These are phyloP conservation scores for Boletus fagicola DNA, from an alignment of 768 basidiomycete species.

Conservation along the genomic window DNA sequence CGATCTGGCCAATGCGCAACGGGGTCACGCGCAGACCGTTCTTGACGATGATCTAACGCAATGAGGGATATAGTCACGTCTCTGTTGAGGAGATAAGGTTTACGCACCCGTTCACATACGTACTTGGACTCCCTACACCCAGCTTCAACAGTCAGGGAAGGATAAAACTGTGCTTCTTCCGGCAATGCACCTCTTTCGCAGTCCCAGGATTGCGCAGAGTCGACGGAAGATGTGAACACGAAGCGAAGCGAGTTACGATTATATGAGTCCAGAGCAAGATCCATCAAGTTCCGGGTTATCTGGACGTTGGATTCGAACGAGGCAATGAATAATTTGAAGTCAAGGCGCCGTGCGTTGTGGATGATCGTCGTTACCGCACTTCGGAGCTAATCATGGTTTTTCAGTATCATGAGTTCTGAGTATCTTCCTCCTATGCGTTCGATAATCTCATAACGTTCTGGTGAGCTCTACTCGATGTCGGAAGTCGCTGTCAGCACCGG, in stretches of 20 bases:
- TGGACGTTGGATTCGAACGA: slow-evolving; percentile 40
- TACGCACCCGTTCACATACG: slow-evolving; percentile 34
- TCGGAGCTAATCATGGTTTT: too few relatives aligned
- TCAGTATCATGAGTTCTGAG: slow-evolving; percentile 39
- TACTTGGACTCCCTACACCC: slow-evolving; percentile 42
- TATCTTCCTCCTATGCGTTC: slow-evolving; percentile 64
- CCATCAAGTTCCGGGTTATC: slow-evolving; percentile 34
- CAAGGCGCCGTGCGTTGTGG: too few relatives aligned
- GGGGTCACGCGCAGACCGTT: too few relatives aligned
- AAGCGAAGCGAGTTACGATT: slow-evolving; percentile 14
- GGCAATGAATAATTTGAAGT: background rate
- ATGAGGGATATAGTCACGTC: too few relatives aligned
- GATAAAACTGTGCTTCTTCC: slow-evolving; percentile 34
- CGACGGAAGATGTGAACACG: slow-evolving; percentile 28
- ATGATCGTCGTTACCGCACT: too few relatives aligned
- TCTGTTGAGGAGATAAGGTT: slow-evolving; percentile 9
- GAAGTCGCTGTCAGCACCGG: slow-evolving; percentile 46
- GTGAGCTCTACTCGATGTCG: slow-evolving; percentile 58
- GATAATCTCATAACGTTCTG: slow-evolving; percentile 66
- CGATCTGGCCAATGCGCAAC: too few relatives aligned
- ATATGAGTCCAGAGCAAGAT: slow-evolving; percentile 14
- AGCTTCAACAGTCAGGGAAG: slow-evolving; percentile 28
- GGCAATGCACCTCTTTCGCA: slow-evolving; percentile 14
- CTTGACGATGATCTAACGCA: slow-evolving; percentile 21
- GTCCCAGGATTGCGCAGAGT: slow-evolving; percentile 24